Base-by-base conservation (phyloP, 805 yeast species). In the Suhomyces tanzawaensis region DNA sequence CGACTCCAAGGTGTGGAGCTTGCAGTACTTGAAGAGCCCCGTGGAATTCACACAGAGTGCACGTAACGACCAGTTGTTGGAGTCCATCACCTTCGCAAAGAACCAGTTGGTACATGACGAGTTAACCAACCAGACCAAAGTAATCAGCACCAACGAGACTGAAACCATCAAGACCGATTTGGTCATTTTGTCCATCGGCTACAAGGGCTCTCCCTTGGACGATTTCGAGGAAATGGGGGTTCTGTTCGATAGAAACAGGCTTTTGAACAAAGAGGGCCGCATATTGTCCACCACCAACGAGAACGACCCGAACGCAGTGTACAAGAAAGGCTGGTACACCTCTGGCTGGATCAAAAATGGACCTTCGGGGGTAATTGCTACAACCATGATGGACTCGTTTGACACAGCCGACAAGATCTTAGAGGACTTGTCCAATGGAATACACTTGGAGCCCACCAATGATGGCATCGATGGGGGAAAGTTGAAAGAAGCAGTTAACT, bases 311-410 rank as follows among this genome's bases (percentile, higher is more conserved):
- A 45, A 47, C 17, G 38, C 48, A 7, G 19, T 64, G 55, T 55
- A 51, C 30, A 48, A 56, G 31, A 53, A 53, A 2, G 83, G 87
- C 0, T 63, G 87, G 41, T 91, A 89, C 50, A 81, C 85, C 2
- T 69, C 89, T 7, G 99, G 99, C 0, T 93, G 99, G 99, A 81
- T 89, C 32, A 79, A 84, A 40, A 80, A 76, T 36, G 95, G 95
- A 1, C 85, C 95, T 6, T 74, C 75, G 19, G 99, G 99, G 1
- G 95, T 88, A 3, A 93, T 93, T 47, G 95, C 95, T 13, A 74
- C 86, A 11, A 88, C 98, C 0, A 85, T 91, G 83, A 75, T 82
- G 73, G 89, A 85, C 42, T 78, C 96, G 1, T 82, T 82, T 45
- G 74, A 78, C 7, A 81, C 91, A 0, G 91, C 88, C 0, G 86